Base-by-base conservation (phyloP, 495 filamentous ascomycete genomes). In the Neurospora sublineolata region DNA sequence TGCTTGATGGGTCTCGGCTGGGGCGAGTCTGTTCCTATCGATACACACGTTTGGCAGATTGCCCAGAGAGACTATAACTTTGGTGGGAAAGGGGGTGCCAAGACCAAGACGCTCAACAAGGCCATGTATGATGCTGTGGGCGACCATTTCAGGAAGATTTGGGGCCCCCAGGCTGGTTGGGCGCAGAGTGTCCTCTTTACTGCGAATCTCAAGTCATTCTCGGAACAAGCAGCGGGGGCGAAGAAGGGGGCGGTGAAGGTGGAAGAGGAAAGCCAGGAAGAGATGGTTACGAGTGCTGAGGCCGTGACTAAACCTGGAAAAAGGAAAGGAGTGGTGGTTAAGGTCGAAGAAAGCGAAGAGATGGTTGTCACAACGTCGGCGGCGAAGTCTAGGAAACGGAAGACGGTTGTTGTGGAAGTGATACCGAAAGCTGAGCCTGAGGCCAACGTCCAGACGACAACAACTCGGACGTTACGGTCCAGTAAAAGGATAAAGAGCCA, bases 41-140 rank as follows among this genome's bases (percentile, higher is more conserved):
- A 99, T 81, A 99, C 95, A 4, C 95, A 99, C 85, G 94, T 99
- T 38, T 97, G 94, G 94, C 94, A 99, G 82, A 97, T 99, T 73
- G 95, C 95, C 1, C 93, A 94, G 77, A 85, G 95, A 64, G 96
- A 98, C 79, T 99, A 99, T 80, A 91, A 90, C 42, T 97, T 98
- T 71, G 92, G 92, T 3, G 52, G 52, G 23, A 95, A 92, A 38
- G 78, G 70, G 2, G 86, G 86, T 30, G 52, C 52, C 5, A 93
- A 93, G 74, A 87, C 93, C 74, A 94, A 94, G 75, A 94, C 92
- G 38, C 84, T 99, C 71, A 97, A 89, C 18, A 94, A 94, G 77
- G 87, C 87, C 36, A 95, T 92, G 69, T 97, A 98, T 78, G 89
- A 94, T 75, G 92, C 94, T 9, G 87, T 99, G 52, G 96, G 91